Conservation (phyloP, 2,329 filamentous ascomycete genomes). For the Paraconiothyrium brasiliense region DNA sequence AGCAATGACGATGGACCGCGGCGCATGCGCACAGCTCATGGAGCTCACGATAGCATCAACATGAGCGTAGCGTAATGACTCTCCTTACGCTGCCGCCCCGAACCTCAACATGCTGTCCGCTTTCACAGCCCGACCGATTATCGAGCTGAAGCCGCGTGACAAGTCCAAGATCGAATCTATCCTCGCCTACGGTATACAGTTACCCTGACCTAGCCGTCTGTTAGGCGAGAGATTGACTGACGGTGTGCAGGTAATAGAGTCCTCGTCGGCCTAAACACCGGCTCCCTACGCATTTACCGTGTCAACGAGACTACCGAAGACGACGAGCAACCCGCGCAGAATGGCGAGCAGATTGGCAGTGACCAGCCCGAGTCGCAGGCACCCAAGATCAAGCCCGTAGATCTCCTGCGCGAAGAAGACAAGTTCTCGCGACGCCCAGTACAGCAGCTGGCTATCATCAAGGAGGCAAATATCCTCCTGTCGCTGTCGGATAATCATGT, state of each 20-base stretch:
- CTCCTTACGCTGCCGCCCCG: conserved; percentile 13
- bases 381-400: conserved; percentile 65
- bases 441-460: conserved; percentile 94
- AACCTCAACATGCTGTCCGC: conserved; percentile 82
- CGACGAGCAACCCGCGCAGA: conserved; percentile 44
- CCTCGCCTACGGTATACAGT: conserved; percentile 77
- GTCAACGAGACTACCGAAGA: conserved; percentile 73
- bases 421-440: conserved; percentile 91
- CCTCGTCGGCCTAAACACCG: conserved; percentile 90
- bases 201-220: conserved; percentile 4
- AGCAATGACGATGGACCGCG: conserved; percentile 35
- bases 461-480: conserved; percentile 90
- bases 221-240: conserved; percentile 27
- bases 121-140: conserved; percentile 93
- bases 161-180: conserved; percentile 98
- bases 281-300: conserved; percentile 87
- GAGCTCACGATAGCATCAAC: conserved; percentile 30
- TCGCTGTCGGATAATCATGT: conserved; percentile 91
- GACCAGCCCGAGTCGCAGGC: conserved; percentile 55
- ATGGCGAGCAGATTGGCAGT: conserved; percentile 44
- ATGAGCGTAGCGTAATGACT: conserved; percentile 26
- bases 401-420: conserved; percentile 89
- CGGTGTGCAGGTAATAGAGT: conserved; percentile 77
- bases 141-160: conserved; percentile 95
- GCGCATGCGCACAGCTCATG: conserved; percentile 23